Evolutionary conservation across 768 basidiomycete genomes (phyloP).

Genomic region (Trametes cubensis): DNA sequence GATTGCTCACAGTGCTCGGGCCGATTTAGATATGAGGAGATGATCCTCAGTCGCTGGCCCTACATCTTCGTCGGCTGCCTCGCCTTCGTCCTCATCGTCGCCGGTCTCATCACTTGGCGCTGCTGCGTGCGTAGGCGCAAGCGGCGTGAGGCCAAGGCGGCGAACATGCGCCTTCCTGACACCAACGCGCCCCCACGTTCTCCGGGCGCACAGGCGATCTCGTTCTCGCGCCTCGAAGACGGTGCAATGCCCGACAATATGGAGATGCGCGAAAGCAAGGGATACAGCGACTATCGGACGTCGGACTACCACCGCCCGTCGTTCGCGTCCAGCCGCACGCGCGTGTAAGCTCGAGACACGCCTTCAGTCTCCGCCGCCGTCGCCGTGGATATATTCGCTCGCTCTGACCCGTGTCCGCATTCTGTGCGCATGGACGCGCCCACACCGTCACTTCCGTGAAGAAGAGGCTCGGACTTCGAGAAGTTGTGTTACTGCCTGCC

Average conservation of each 20-base stretch:
- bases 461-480: slow-evolving; percentile 28
- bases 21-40: slow-evolving; percentile 32
- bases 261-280: slow-evolving; percentile 23
- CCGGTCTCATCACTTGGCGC: slow-evolving; percentile 34
- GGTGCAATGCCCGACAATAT: slow-evolving; percentile 13
- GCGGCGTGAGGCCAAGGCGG: slow-evolving; percentile 14
- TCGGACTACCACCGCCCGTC: slow-evolving; percentile 17
- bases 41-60: slow-evolving; percentile 35
- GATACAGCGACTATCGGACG: not conserved
- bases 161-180: slow-evolving; percentile 16
- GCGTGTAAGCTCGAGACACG: not conserved
- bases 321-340: slow-evolving; percentile 20
- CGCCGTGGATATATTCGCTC: not conserved
- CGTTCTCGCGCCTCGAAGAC: slow-evolving; percentile 24
- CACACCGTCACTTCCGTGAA: slow-evolving; percentile 23
- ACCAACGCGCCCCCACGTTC: slow-evolving; percentile 7
- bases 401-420: not conserved
- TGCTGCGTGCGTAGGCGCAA: slow-evolving; percentile 33
- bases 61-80: slow-evolving; percentile 39
- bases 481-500: slow-evolving; percentile 23
- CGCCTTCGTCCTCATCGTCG: slow-evolving; percentile 32
- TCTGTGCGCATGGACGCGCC: too few relatives aligned
- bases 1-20: not conserved
- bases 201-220: slow-evolving; percentile 6
- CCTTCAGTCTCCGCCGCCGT: not conserved